Evolutionary conservation across 129 eudicot species (phyloP).

Genomic region (Oenanthe sinensis): DNA sequence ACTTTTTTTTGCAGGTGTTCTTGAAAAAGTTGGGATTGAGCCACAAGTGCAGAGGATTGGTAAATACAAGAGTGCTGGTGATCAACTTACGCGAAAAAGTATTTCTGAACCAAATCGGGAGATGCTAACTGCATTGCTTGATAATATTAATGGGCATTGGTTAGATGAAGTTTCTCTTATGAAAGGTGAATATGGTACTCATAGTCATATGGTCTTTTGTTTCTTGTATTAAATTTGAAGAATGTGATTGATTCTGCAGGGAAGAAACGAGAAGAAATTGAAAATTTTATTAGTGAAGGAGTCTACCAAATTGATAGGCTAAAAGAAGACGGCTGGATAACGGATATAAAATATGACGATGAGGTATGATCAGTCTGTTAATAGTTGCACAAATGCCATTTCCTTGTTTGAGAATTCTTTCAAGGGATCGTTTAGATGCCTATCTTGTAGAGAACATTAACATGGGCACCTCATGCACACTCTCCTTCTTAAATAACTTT

Average conservation of each 20-base stretch:
- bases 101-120: slow-evolving; percentile 85
- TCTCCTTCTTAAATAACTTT: background rate
- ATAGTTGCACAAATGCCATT: background rate
- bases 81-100: slow-evolving; percentile 59
- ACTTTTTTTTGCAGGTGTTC: slow-evolving; percentile 47
- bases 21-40: slow-evolving; percentile 81
- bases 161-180: slow-evolving; percentile 50
- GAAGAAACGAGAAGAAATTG: slow-evolving; percentile 69
- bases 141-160: slow-evolving; percentile 77
- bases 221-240: slow-evolving; percentile 14
- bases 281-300: slow-evolving; percentile 76
- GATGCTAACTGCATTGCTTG: slow-evolving; percentile 76
- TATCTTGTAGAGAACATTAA: background rate
- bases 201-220: slow-evolving; percentile 12
- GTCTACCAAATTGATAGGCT: slow-evolving; percentile 65
- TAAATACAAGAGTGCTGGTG: slow-evolving; percentile 90
- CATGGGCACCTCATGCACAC: background rate
- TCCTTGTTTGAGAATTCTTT: background rate
- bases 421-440: background rate
- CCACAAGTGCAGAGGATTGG: slow-evolving; percentile 91
- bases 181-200: slow-evolving; percentile 44
- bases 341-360: slow-evolving; percentile 88
- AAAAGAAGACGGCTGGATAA: slow-evolving; percentile 89
- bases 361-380: slow-evolving; percentile 39
- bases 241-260: slow-evolving; percentile 33